Evolutionary conservation across 2,329 filamentous ascomycete genomes (phyloP).

Genomic region (Exophiala dermatitidis): DNA sequence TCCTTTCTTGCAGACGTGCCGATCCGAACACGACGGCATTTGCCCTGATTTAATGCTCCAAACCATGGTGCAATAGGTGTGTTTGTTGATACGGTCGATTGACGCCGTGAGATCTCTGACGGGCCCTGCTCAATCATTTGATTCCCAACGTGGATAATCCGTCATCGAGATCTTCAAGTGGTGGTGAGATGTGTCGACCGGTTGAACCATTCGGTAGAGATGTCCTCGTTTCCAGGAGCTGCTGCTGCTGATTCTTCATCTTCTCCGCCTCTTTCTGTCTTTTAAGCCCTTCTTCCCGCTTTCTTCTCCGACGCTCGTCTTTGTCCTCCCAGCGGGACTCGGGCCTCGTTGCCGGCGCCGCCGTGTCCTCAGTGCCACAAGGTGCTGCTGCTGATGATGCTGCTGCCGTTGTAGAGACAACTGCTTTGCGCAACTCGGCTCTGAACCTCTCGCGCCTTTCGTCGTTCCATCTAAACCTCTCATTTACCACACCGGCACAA

Average conservation of each 20-base stretch:
- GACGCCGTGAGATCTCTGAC: not conserved
- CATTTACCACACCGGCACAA: constrained; percentile 64
- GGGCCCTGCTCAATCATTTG: not conserved
- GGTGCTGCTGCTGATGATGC: not conserved
- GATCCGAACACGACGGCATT: too few relatives aligned
- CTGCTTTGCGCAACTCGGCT: constrained; percentile 19
- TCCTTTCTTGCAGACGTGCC: too few relatives aligned
- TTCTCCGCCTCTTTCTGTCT: constrained; percentile 2
- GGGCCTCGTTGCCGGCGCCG: too few relatives aligned
- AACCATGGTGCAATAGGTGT: too few relatives aligned
- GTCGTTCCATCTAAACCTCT: constrained; percentile 41
- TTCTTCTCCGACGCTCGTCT: too few relatives aligned
- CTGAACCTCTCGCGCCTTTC: constrained; percentile 36
- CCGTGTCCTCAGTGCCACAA: too few relatives aligned
- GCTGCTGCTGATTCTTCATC: not conserved
- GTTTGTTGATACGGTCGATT: too few relatives aligned
- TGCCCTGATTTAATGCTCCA: too few relatives aligned
- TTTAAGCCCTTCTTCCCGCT: not conserved
- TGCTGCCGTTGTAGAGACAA: constrained; percentile 14
- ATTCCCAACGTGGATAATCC: constrained; percentile 2
- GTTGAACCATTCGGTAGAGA: constrained; percentile 6
- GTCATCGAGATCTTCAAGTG: constrained; percentile 18
- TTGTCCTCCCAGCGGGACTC: too few relatives aligned
- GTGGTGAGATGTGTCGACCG: not conserved
- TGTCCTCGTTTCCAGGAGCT: not conserved